phyloP scores from a whole-genome alignment of 805 yeast genomes.

The Torulaspora quercuum region DNA sequence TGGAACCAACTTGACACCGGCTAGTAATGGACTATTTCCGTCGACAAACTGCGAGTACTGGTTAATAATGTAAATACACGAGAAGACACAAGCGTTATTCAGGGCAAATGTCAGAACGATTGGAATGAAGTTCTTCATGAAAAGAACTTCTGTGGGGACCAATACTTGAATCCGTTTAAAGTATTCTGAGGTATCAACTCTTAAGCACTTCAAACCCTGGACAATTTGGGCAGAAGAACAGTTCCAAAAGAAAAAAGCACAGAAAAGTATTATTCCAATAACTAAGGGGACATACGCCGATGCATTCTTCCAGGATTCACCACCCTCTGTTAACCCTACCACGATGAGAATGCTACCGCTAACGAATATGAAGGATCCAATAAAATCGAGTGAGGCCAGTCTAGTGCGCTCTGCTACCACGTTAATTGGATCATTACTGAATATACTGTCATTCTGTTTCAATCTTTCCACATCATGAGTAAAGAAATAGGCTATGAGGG shows the following conservation, averaged over 20 bases:
- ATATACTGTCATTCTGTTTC: too few species aligned
- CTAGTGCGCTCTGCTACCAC: slow-evolving; percentile 17
- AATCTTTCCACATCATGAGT: slow-evolving; percentile 30
- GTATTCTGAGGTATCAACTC: slow-evolving; percentile 8
- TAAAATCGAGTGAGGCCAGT: slow-evolving; percentile 36
- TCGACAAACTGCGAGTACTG: slow-evolving; percentile 33
- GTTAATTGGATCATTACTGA: too few species aligned
- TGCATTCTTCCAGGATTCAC: slow-evolving; percentile 42
- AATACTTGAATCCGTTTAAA: slow-evolving; percentile 16
- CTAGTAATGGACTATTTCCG: slow-evolving; percentile 33
- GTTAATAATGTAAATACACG: slow-evolving; percentile 21
- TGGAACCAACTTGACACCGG: slow-evolving; percentile 40
- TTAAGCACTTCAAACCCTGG: slow-evolving; percentile 6
- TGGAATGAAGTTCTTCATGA: slow-evolving; percentile 28
- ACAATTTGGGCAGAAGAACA: slow-evolving; percentile 20
- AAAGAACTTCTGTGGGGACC: slow-evolving; percentile 32
- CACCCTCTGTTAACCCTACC: slow-evolving; percentile 46
- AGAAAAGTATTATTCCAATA: slow-evolving; percentile 38
- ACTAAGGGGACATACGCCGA: slow-evolving; percentile 42
- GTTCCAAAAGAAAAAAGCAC: slow-evolving; percentile 36
- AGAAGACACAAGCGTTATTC: slow-evolving; percentile 23
- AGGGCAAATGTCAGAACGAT: slow-evolving; percentile 24
- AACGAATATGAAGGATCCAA: slow-evolving; percentile 37
- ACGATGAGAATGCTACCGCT: slow-evolving; percentile 40
- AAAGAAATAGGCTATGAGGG: slow-evolving; percentile 30